Percentiles rank a stretch among this genome's conserved stretches.
Conservation (phyloP, 2,329 filamentous ascomycete genomes). For the Alternaria metachromatica region DNA sequence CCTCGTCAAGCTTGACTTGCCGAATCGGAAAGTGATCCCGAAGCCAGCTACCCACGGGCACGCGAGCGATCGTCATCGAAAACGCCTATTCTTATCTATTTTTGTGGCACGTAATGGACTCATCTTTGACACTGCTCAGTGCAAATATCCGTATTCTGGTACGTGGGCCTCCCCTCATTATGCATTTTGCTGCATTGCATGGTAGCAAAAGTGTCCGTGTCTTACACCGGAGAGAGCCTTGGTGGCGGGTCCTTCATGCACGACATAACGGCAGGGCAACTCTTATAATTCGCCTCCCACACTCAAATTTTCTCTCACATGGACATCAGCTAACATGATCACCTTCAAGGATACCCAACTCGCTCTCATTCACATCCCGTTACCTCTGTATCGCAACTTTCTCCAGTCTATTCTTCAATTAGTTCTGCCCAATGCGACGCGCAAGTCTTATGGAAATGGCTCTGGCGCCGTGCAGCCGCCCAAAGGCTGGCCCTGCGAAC, state of each 20-base stretch:
- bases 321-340: conserved; percentile 45
- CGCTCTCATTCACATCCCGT: conserved; percentile 87
- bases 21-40: conserved; percentile 31
- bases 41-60: conserved; percentile 38
- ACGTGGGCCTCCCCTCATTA: conserved; percentile 37
- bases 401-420: conserved; percentile 87
- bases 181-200: conserved; percentile 29
- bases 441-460: conserved; percentile 31
- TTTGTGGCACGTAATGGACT: conserved; percentile 48
- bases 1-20: conserved; percentile 31
- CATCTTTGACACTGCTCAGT: conserved; percentile 55
- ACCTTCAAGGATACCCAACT: conserved; percentile 78
- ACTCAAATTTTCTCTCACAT: conserved; percentile 26
- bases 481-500: conserved; percentile 59
- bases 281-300: conserved; percentile 43
- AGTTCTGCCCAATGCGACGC: conserved; percentile 69
- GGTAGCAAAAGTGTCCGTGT: conserved; percentile 20
- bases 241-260: conserved; percentile 35
- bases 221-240: conserved; percentile 34
- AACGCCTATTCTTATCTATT: conserved; percentile 42
- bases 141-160: conserved; percentile 59
- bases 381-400: conserved; percentile 77
- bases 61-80: conserved; percentile 35
- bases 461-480: conserved; percentile 43
- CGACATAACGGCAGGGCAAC: conserved; percentile 33